These are phyloP conservation scores for Extremus antarcticus DNA, from an alignment of 495 filamentous ascomycete genomes.

Conservation along the genomic window DNA sequence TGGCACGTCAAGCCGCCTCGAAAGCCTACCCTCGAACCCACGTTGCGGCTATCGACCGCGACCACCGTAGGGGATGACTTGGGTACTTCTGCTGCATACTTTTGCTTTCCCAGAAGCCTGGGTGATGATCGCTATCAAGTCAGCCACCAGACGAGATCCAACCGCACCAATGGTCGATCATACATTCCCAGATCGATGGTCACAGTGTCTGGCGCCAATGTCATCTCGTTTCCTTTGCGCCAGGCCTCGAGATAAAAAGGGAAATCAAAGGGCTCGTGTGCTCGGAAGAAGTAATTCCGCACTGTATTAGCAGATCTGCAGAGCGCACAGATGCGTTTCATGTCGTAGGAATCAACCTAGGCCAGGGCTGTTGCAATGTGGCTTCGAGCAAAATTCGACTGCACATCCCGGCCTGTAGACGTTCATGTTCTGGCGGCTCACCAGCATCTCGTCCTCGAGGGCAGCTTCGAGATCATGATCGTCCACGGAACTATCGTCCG, in stretches of 20 bases:
- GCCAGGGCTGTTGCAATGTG: background rate
- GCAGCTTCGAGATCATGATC: no score
- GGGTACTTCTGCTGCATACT: background rate
- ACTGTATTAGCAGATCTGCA: no score
- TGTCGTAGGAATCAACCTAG: background rate
- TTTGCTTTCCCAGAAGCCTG: background rate
- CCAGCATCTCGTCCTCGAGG: no score
- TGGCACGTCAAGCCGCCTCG: no score
- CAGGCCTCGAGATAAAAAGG: background rate
- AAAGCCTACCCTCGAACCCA: no score
- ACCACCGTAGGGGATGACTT: no score
- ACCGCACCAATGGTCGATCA: background rate
- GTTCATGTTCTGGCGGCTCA: no score
- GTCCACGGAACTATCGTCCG: no score
- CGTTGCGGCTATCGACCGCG: no score
- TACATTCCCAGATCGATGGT: background rate
- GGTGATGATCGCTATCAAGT: background rate
- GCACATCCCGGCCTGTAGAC: no score
- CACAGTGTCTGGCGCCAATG: background rate
- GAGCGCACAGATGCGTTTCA: background rate
- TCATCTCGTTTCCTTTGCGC: background rate
- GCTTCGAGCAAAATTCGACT: background rate
- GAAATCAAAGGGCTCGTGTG: background rate
- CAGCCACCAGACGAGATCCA: background rate
- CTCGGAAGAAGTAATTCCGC: no score